phyloP scores from a whole-genome alignment of 208 protist genomes.

The Leishmania gerbilli region DNA sequence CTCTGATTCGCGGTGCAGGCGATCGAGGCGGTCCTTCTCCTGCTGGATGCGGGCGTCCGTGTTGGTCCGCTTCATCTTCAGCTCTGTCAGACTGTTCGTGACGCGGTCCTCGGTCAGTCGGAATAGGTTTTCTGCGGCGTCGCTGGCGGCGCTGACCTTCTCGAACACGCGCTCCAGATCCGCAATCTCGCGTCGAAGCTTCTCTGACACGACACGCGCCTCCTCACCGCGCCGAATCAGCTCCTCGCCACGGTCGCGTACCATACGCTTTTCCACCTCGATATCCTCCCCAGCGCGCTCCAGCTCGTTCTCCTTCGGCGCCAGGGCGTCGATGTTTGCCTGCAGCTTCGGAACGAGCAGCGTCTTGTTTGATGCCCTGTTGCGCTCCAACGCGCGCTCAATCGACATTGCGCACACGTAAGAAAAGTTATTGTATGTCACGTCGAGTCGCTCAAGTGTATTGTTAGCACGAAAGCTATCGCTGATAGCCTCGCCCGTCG shows the following conservation, averaged over 20 bases:
- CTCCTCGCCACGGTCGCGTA: conserved; percentile 86
- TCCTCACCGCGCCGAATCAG: conserved; percentile 83
- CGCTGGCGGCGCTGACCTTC: conserved; percentile 28
- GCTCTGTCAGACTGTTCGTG: conserved; percentile 46
- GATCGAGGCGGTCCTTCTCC: conserved; percentile 75
- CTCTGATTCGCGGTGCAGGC: conserved; percentile 77
- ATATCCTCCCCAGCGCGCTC: conserved; percentile 79
- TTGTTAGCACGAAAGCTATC: conserved; percentile 68
- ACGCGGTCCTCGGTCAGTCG: conserved; percentile 66
- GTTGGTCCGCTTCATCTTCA: conserved; percentile 67
- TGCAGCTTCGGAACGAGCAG: conserved; percentile 78
- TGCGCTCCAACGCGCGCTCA: conserved; percentile 58
- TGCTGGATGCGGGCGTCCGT: conserved; percentile 80
- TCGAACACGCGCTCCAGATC: conserved; percentile 75
- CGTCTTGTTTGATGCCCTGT: conserved; percentile 67
- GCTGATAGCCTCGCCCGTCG: conserved; percentile 69
- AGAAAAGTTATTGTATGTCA: conserved; percentile 92
- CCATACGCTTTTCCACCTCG: conserved; percentile 81
- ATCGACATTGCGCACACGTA: conserved; percentile 88
- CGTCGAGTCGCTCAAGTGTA: conserved; percentile 81
- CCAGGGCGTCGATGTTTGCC: conserved; percentile 72
- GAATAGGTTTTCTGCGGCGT: conserved; percentile 64
- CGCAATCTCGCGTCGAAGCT: conserved; percentile 68
- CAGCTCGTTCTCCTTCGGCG: conserved; percentile 85
- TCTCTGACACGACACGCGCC: conserved; percentile 75